Evolutionary conservation across 2,329 filamentous ascomycete species (phyloP).

Genomic region (Sclerotinia borealis): DNA sequence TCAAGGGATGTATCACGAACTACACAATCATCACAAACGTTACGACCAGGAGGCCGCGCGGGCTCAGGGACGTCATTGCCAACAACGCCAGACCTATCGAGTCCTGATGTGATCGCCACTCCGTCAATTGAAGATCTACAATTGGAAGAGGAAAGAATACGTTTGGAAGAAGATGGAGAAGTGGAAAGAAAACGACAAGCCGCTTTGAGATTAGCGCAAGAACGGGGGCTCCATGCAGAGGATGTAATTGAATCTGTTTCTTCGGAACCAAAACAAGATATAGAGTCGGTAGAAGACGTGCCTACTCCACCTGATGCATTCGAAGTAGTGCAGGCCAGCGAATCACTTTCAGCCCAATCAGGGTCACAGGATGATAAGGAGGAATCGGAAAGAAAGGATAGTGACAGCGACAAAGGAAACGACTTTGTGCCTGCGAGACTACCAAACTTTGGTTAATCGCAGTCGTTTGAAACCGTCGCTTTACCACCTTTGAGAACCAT

Average conservation of each 20-base stretch:
- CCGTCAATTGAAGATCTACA: conserved; percentile 47
- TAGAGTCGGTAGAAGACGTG: conserved; percentile 11
- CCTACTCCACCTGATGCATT: background rate
- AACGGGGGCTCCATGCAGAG: conserved; percentile 42
- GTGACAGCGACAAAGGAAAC: conserved; percentile 16
- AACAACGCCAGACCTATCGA: conserved; percentile 27
- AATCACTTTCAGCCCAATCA: background rate
- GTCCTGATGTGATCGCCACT: conserved; percentile 36
- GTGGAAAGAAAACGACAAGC: conserved; percentile 47
- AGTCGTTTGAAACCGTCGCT: background rate
- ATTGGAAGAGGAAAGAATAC: conserved; percentile 44
- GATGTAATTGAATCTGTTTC: conserved; percentile 16
- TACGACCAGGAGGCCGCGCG: conserved; percentile 17
- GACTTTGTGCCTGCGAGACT: conserved; percentile 54
- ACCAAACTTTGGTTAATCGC: conserved; percentile 43
- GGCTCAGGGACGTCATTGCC: conserved; percentile 31
- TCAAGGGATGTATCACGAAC: conserved; percentile 52
- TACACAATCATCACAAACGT: conserved; percentile 26
- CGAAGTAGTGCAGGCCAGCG: background rate
- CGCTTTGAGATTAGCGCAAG: conserved; percentile 45
- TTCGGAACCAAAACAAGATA: conserved; percentile 21
- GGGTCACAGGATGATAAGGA: background rate
- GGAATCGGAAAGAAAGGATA: background rate
- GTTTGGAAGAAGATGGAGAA: conserved; percentile 46
- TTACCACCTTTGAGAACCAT: background rate